These are phyloP conservation scores for Porcisia deanei DNA, from an alignment of 208 protist species.

Conservation along the genomic window DNA sequence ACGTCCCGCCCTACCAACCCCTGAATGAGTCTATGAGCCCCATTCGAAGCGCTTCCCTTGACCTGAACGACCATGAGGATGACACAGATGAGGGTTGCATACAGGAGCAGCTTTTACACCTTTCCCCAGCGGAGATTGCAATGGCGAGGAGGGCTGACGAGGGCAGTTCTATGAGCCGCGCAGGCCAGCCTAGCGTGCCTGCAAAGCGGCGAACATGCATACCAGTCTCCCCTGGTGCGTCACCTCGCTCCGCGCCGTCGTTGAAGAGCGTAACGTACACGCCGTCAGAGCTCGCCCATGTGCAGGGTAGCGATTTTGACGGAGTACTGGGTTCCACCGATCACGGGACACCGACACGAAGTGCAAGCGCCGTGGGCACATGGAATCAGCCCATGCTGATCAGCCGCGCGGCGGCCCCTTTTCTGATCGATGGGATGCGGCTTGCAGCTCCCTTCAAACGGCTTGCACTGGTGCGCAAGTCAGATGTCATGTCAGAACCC, in stretches of 20 bases:
- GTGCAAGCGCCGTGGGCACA: not conserved
- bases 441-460: slow-evolving; percentile 17
- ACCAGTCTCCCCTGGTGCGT: slow-evolving; percentile 2
- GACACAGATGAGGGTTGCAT: slow-evolving; percentile 28
- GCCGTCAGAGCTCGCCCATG: slow-evolving; percentile 30
- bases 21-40: slow-evolving; percentile 40
- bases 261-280: slow-evolving; percentile 44
- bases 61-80: slow-evolving; percentile 31
- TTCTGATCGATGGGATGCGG: not conserved
- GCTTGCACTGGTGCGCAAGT: slow-evolving; percentile 16
- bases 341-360: not conserved
- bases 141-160: not conserved
- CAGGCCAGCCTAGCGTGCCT: not conserved
- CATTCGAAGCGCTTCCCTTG: slow-evolving; percentile 44
- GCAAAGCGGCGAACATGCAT: too few species aligned
- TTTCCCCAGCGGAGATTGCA: slow-evolving; percentile 8
- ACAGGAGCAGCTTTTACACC: slow-evolving; percentile 22
- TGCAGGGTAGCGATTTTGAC: not conserved
- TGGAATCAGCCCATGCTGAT: not conserved
- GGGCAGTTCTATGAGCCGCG: not conserved
- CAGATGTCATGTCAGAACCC: not conserved
- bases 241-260: slow-evolving; percentile 33
- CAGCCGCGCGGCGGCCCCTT: not conserved
- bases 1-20: slow-evolving; percentile 27
- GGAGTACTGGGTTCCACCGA: not conserved